Evolutionary conservation across 148 eudicot species (phyloP).

Genomic region (Fagopyrum esculentum): DNA sequence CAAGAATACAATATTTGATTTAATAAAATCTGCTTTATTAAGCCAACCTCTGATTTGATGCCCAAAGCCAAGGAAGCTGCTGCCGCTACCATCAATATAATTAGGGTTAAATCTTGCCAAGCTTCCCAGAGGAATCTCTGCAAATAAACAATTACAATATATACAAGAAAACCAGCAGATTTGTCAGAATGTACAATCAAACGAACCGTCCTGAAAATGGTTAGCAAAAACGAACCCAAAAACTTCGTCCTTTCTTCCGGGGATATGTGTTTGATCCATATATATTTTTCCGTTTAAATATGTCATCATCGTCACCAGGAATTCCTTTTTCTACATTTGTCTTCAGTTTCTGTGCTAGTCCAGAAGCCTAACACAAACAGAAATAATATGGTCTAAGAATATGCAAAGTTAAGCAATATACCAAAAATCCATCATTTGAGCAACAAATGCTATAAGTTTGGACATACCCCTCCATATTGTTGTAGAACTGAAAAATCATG

Average conservation of each 20-base stretch:
- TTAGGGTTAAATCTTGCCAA: conserved; percentile 77
- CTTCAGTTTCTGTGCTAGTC: conserved; percentile 49
- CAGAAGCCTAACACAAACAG: conserved; percentile 41
- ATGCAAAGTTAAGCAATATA: conserved; percentile 1
- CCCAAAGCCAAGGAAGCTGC: conserved; percentile 95
- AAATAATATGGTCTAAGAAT: background rate
- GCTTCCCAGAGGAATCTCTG: conserved; percentile 92
- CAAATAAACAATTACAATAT: conserved; percentile 11
- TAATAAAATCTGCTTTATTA: background rate
- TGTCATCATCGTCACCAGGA: conserved; percentile 52
- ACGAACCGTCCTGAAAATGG: background rate
- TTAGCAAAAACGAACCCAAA: conserved; percentile 44
- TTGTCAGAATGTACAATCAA: background rate
- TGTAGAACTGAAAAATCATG: conserved; percentile 57
- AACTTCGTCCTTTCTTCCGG: conserved; percentile 67
- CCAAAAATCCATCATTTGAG: background rate
- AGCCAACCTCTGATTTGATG: conserved; percentile 83
- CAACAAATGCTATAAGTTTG: conserved; percentile 2
- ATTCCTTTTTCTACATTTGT: conserved; percentile 69
- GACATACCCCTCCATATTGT: conserved; percentile 67
- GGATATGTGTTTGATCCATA: conserved; percentile 97
- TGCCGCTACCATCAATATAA: conserved; percentile 97
- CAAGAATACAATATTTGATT: background rate
- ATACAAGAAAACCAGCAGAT: background rate
- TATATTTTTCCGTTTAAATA: conserved; percentile 43